phyloP scores from a whole-genome alignment of 257 asterid species.

The Plantago major region DNA sequence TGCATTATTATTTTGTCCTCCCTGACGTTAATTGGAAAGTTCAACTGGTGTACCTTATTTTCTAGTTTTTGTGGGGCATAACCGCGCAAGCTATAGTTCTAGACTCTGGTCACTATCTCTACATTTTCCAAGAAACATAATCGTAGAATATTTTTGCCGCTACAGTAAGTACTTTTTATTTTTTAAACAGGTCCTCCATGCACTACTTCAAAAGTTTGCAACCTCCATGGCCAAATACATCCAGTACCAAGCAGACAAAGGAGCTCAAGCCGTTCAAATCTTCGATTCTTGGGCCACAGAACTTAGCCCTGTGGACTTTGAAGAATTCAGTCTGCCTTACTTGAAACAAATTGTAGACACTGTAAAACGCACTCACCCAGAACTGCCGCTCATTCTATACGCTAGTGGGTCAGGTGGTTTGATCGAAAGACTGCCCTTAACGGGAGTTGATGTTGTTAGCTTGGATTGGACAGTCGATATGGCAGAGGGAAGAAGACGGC shows the following conservation, averaged over 20 bases:
- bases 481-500: slow-evolving; percentile 89
- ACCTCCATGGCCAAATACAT: slow-evolving; percentile 88
- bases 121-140: too few relatives aligned
- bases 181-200: slow-evolving; percentile 63
- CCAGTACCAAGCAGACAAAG: slow-evolving; percentile 92
- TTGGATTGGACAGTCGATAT: slow-evolving; percentile 98
- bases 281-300: slow-evolving; percentile 99
- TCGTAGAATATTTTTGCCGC: too few relatives aligned
- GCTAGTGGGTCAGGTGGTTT: slow-evolving; percentile 99
- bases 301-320: slow-evolving; percentile 91
- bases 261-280: slow-evolving; percentile 99
- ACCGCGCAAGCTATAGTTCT: too few relatives aligned
- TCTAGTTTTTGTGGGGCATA: too few relatives aligned
- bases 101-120: too few relatives aligned
- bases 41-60: too few relatives aligned
- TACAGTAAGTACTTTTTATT: background rate
- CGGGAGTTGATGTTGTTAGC: slow-evolving; percentile 93
- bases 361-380: slow-evolving; percentile 74
- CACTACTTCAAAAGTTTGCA: slow-evolving; percentile 82
- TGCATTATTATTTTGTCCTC: too few relatives aligned
- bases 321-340: slow-evolving; percentile 94
- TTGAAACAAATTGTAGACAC: slow-evolving; percentile 71
- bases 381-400: slow-evolving; percentile 71
- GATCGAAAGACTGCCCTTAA: slow-evolving; percentile 86
- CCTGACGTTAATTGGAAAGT: too few relatives aligned